Evolutionary conservation across 495 filamentous ascomycete genomes (phyloP), one percentile per base, ranked within the genome.

Genomic region (Xylaria venustula): DNA sequence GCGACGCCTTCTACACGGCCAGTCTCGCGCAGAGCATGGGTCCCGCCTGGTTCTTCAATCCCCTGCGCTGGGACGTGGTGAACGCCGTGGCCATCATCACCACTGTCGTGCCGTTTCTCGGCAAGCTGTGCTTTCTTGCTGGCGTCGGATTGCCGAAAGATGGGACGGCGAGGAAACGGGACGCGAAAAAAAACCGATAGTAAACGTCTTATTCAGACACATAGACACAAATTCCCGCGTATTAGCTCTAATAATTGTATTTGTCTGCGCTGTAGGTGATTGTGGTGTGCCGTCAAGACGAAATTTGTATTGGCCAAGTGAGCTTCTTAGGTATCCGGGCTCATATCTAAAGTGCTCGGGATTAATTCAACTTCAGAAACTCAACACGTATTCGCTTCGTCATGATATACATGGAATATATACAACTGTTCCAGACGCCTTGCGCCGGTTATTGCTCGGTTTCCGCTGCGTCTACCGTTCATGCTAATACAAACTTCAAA

Each of bases 11-110:
- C 17, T 59, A 59, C 36, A 42, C 56, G n/a, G 46, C 56, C 1
- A 51, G 56, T 22, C 46, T 59, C 25, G 19, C 42, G 26, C 56
- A 59, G 56, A 59, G 56, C 36, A 51, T 59, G 56, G 56, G 56
- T 0, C 25, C 46, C 6, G 56, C 56, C n/a, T 50, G 19, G 46
- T 59, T 59, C 19, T 59, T 50, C 11, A 51, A 59, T 14, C 56
- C 56, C 4, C 25, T 59, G 34, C 56, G 56, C 34, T 59, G 56
- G 56, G 36, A 51, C 22, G 36, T 49, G 4, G 37, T 59, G 46
- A 42, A 20, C 26, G 56, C 47, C 23, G 15, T 44, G 23, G 46
- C 46, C n/a, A 19, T 59, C 25, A 20, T 42, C 36, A 51, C 36
- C 0, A 51, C 56, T 9, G 56, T 59, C 8, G 36, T 15, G 11